phyloP scores from a whole-genome alignment of 306 rosid genomes.

The Glycine latifolia region DNA sequence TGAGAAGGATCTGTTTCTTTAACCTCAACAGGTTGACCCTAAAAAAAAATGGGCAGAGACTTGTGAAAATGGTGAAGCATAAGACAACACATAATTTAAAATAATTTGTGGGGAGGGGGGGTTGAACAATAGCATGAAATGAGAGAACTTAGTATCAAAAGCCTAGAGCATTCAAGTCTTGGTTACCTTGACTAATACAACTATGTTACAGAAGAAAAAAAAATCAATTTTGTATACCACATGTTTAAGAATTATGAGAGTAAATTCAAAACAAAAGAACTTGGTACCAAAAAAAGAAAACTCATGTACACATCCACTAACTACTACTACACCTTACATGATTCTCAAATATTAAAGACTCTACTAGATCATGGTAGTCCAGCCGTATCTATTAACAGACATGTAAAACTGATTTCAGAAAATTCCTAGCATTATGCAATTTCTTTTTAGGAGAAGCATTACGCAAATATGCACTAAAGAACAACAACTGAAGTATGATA shows the following conservation, averaged over 20 bases:
- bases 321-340: background rate
- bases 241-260: constrained; percentile 6
- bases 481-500: background rate
- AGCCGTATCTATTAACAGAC: background rate
- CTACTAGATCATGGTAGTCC: background rate
- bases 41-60: constrained; percentile 31
- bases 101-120: background rate
- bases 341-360: constrained; percentile 5
- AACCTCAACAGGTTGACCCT: constrained; percentile 72
- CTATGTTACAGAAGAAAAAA: background rate
- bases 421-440: constrained; percentile 19
- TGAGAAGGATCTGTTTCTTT: constrained; percentile 75
- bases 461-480: constrained; percentile 6
- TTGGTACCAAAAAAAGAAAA: background rate
- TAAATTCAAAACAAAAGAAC: background rate
- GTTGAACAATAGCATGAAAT: background rate
- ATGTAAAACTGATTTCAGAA: constrained; percentile 2
- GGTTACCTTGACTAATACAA: constrained; percentile 5
- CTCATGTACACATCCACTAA: background rate
- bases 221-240: background rate
- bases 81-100: constrained; percentile 21
- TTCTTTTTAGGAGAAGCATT: too few relatives aligned
- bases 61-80: constrained; percentile 39
- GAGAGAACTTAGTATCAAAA: constrained; percentile 11
- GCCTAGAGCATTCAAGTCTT: background rate